Evolutionary conservation across 2,329 filamentous ascomycete species (phyloP).

Genomic region (Rutstroemia sp.): DNA sequence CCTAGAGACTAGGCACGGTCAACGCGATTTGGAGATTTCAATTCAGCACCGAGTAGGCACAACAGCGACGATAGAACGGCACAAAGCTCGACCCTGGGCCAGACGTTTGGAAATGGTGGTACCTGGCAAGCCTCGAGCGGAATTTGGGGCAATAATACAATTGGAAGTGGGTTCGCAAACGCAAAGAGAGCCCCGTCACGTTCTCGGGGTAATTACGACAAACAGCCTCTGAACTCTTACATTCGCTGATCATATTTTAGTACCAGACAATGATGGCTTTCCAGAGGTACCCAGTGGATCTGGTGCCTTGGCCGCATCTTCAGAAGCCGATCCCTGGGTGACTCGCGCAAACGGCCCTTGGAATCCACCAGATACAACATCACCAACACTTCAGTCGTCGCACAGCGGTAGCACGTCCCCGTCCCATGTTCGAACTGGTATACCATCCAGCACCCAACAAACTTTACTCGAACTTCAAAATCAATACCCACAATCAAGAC

Average conservation of each 20-base stretch:
- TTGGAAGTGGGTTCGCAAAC: conserved; percentile 39
- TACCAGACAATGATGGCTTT: conserved; percentile 34
- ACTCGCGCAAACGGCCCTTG: conserved; percentile 47
- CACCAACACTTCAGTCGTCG: conserved; percentile 37
- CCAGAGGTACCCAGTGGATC: conserved; percentile 57
- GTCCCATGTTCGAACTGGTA: conserved; percentile 44
- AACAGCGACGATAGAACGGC: conserved; percentile 29
- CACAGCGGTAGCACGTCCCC: conserved; percentile 49
- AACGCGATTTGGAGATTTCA: conserved; percentile 34
- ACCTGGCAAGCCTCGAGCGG: conserved; percentile 32
- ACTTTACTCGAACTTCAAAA: conserved; percentile 37
- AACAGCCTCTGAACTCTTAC: conserved; percentile 5
- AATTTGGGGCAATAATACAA: conserved; percentile 44
- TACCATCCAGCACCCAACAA: conserved; percentile 31
- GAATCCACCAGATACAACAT: conserved; percentile 43
- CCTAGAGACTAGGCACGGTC: conserved; percentile 21
- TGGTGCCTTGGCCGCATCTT: conserved; percentile 59
- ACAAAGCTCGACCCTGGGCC: conserved; percentile 33
- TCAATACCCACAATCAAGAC: conserved; percentile 34
- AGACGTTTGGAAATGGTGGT: conserved; percentile 37
- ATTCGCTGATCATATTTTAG: conserved; percentile 19
- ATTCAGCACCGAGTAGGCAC: conserved; percentile 24
- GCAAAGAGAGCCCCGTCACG: conserved; percentile 38
- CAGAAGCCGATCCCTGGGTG: conserved; percentile 59
- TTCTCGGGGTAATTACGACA: conserved; percentile 39